Evolutionary conservation across 2,329 filamentous ascomycete genomes (phyloP).

Genomic region (Coniella lustricola): DNA sequence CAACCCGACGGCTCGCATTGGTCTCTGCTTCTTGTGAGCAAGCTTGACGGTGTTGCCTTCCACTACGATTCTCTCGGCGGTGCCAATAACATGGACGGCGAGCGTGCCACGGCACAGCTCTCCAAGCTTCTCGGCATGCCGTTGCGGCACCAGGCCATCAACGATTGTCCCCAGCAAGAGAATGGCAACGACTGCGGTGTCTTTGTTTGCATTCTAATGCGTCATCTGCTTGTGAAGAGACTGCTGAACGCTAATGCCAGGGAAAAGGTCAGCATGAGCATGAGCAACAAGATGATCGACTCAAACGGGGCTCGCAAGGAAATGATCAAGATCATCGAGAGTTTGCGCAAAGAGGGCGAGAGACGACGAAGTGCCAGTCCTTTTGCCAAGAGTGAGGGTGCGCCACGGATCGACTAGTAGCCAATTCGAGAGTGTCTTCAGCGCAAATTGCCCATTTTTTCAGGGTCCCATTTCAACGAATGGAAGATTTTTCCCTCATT

Average conservation of each 20-base stretch:
- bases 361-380: conserved; percentile 49
- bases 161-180: conserved; percentile 83
- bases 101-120: conserved; percentile 62
- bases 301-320: conserved; percentile 75
- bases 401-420: conserved; percentile 37
- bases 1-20: conserved; percentile 90
- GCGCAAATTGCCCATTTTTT: background rate
- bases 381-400: conserved; percentile 26
- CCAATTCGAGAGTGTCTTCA: background rate
- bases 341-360: conserved; percentile 79
- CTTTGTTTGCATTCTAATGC: conserved; percentile 93
- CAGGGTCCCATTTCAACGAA: no score
- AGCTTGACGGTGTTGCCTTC: conserved; percentile 85
- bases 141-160: conserved; percentile 71
- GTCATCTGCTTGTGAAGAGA: conserved; percentile 80
- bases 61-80: conserved; percentile 87
- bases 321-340: conserved; percentile 85
- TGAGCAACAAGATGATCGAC: conserved; percentile 78
- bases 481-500: no score
- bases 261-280: conserved; percentile 90
- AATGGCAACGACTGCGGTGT: conserved; percentile 93
- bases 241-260: conserved; percentile 71
- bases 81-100: conserved; percentile 69
- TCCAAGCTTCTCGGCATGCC: conserved; percentile 57
- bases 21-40: conserved; percentile 83